Percentiles rank a stretch among this genome's conserved stretches.
phyloP scores from a whole-genome alignment of 768 basidiomycete genomes.

The Hebeloma cylindrosporum region DNA sequence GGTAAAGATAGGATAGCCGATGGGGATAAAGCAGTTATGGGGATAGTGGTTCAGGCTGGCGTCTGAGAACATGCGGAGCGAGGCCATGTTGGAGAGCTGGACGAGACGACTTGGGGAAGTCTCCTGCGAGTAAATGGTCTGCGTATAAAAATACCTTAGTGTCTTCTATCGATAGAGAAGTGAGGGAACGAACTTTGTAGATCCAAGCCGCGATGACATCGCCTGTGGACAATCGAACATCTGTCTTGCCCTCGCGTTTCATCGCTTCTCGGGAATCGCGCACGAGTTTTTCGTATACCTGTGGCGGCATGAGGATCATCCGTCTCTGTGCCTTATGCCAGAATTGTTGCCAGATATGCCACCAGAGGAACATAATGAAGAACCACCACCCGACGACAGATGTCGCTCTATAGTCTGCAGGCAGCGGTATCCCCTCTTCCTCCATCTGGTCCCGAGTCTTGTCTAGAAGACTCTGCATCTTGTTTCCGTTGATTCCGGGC shows the following conservation, averaged over 20 bases:
- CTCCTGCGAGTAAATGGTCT: constrained; percentile 29
- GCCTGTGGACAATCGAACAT: constrained; percentile 28
- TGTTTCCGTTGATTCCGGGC: constrained; percentile 32
- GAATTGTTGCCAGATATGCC: constrained; percentile 35
- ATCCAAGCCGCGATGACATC: constrained; percentile 42
- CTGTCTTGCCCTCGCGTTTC: constrained; percentile 12
- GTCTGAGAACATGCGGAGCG: constrained; percentile 30
- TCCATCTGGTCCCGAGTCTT: constrained; percentile 1
- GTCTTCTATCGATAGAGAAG: background rate
- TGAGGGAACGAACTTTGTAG: constrained; percentile 29
- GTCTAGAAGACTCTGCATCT: constrained; percentile 28
- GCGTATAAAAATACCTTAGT: constrained; percentile 18
- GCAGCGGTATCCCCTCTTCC: constrained; percentile 5
- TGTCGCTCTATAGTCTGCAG: constrained; percentile 20
- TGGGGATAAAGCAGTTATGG: constrained; percentile 37
- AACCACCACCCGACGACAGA: constrained; percentile 28
- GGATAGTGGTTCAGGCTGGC: constrained; percentile 28
- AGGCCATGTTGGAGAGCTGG: constrained; percentile 36
- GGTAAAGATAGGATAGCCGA: constrained; percentile 38
- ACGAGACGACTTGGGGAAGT: constrained; percentile 27
- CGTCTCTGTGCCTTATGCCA: constrained; percentile 34
- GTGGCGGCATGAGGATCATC: constrained; percentile 32
- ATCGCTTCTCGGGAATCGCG: constrained; percentile 27
- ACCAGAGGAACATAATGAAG: constrained; percentile 28
- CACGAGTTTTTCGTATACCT: constrained; percentile 28